Base-by-base conservation (phyloP, 768 basidiomycete species). In the Termitomyces sp. region DNA sequence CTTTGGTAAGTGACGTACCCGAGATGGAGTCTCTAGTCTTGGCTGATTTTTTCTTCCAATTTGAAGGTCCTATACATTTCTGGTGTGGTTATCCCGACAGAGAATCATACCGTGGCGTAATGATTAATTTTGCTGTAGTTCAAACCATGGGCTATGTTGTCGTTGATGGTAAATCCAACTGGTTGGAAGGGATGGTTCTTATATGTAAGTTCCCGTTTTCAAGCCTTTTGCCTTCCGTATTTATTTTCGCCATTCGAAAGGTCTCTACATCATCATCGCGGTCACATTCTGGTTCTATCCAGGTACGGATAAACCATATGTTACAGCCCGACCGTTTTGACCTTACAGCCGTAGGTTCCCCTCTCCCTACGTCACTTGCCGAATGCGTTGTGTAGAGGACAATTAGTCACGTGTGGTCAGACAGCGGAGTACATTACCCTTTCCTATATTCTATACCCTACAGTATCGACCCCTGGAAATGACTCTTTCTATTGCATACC, bases 131-230 rank as follows among this genome's bases (percentile, higher is more conserved):
- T 30, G 18, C 11, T 32, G 6, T 60, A 87, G 87, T 93, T n/a
- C 75, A 92, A 60, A 90, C 90, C 13, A 88, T 94, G 71, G 90
- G 88, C 65, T 87, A 90, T 62, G 86, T 88, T 20, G 83, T 93
- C 1, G 78, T 85, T 54, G 92, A 94, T 65, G 91, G 89, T 10
- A 86, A 87, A 66, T 87, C 85, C 18, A 92, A 92, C 67, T 94
- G 92, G 81, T 74, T 94, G 16, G 91, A 94, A 67, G 88, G 87
- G 4, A 71, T 72, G 65, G 66, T 73, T 28, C 65, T 67, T 26
- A 54, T 67, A 28, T 62, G 64, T 67, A 54, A 62, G 62, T 54
- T 20, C 9, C 4, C 36, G 18, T 33, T 18, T 52, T 18, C 26
- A 22, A 32, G 5, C 14, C 38, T 18, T 14, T 14, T 22, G 3